phyloP scores from a whole-genome alignment of 2,329 filamentous ascomycete species.

The Pseudopithomyces chartarum region DNA sequence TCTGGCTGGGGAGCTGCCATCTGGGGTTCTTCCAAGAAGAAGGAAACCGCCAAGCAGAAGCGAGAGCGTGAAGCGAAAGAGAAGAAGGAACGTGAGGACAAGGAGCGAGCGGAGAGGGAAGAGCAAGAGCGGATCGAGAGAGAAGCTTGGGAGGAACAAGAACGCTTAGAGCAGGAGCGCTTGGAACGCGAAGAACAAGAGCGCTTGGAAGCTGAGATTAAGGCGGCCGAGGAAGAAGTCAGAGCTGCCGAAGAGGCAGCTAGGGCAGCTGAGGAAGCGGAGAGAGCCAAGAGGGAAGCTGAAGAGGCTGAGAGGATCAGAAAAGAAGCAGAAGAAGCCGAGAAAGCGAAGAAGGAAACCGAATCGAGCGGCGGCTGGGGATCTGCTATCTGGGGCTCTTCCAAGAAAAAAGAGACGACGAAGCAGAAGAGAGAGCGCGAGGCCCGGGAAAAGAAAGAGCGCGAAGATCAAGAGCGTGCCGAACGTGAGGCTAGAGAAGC shows the following conservation, averaged over 20 bases:
- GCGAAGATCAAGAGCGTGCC: constrained; percentile 34
- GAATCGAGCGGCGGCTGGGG: constrained; percentile 33
- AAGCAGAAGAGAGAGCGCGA: constrained; percentile 30
- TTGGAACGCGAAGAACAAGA: constrained; percentile 7
- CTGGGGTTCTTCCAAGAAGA: constrained; percentile 43
- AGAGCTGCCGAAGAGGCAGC: not conserved
- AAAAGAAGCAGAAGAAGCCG: constrained; percentile 24
- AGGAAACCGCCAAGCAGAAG: constrained; percentile 38
- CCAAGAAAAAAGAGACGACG: constrained; percentile 35
- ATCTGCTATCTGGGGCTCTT: constrained; percentile 20
- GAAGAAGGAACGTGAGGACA: constrained; percentile 26
- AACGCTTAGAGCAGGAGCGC: constrained; percentile 10
- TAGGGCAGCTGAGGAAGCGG: constrained; percentile 14
- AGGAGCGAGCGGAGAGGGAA: constrained; percentile 49
- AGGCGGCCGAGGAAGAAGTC: not conserved
- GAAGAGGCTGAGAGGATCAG: constrained; percentile 2
- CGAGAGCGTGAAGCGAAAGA: constrained; percentile 29
- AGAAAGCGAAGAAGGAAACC: constrained; percentile 19
- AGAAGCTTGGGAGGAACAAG: constrained; percentile 42
- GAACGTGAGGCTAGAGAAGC: constrained; percentile 33
- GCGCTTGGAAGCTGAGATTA: constrained; percentile 39
- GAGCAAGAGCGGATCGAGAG: constrained; percentile 44
- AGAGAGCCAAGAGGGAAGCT: constrained; percentile 4
- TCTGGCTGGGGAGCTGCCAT: constrained; percentile 32
- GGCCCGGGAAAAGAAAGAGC: constrained; percentile 20